Base-by-base conservation (phyloP, 805 yeast genomes). In the Yamadazyma kitorensis region DNA sequence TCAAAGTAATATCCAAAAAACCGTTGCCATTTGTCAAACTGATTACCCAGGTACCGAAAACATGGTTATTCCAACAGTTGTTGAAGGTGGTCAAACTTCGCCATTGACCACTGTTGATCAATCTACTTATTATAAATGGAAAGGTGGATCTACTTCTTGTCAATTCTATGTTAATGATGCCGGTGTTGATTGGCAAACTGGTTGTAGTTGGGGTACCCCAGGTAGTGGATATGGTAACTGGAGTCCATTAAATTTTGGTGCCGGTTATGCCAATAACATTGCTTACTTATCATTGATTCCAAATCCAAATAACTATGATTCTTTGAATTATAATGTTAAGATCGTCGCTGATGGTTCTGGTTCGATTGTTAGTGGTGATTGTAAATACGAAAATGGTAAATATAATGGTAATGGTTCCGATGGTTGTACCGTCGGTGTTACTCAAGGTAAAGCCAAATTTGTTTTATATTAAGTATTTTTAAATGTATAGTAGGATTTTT, bases 361-460 rank as follows among this genome's bases (percentile, higher is more conserved):
- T 39, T 76, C 78, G 29, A 61, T 76, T 34, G 69, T 68, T 29
- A 69, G 69, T 48, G 97, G 98, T 41, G 67, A 72, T 29, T 91
- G 98, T 72, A 61, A 61, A 30, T 89, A 88, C 70, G 84, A 73
- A 54, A 69, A 85, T 55, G 98, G 98, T 49, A 37, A 50, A 17
- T 86, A 81, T 71, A 73, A 73, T 51, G 86, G 84, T 40, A 63
- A 64, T 41, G 86, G 87, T 46, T 42, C 80, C 28, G 87, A 80
- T 51, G 98, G 98, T 49, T 91, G 98, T 78, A 91, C 98, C 35
- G 95, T 83, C 46, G 80, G 94, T 47, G 94, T 91, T 45, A 78
- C 87, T 39, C 60, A 70, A 20, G 98, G 98, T 61, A 68, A 67
- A 45, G 97, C 95, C 44, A 72, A 83, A 60, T 85, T 83, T 60